Conservation (phyloP, 225 moss, liverwort and hornwort species). For the Asterella californica region DNA sequence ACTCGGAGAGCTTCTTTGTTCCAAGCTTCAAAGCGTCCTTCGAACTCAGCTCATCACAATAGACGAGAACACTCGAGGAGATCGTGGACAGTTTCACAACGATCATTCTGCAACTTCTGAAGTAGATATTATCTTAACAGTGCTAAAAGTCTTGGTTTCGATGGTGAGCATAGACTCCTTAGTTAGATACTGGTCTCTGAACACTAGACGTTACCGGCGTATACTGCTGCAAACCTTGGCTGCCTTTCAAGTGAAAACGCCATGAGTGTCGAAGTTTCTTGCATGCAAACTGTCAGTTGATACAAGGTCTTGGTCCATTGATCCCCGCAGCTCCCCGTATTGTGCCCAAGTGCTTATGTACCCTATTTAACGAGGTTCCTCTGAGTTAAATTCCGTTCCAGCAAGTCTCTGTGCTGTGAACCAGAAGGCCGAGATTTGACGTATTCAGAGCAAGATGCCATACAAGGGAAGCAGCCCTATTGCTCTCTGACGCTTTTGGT, state of each 20-base stretch:
- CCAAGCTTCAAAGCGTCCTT: too few species aligned
- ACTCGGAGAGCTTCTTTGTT: too few species aligned
- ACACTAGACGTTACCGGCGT: not conserved
- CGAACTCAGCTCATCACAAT: too few species aligned
- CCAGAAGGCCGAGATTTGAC: not conserved
- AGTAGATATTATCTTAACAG: too few species aligned
- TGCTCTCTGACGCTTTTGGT: not conserved
- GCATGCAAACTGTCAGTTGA: not conserved
- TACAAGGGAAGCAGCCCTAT: not conserved
- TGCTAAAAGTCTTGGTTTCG: not conserved
- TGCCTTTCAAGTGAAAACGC: not conserved
- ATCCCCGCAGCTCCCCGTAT: not conserved
- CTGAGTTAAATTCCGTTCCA: not conserved
- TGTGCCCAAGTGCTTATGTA: too few species aligned
- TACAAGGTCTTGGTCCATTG: not conserved
- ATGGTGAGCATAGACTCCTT: not conserved
- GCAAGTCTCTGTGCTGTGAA: not conserved
- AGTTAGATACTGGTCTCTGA: not conserved
- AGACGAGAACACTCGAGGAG: too few species aligned
- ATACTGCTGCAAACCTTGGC: not conserved
- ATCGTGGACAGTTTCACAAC: too few species aligned
- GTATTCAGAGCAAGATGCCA: not conserved
- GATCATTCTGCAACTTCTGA: too few species aligned
- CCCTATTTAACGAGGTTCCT: not conserved
- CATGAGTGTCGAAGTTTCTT: not conserved